phyloP scores from a whole-genome alignment of 2,329 filamentous ascomycete species.

The Trematosphaeria pertusa region DNA sequence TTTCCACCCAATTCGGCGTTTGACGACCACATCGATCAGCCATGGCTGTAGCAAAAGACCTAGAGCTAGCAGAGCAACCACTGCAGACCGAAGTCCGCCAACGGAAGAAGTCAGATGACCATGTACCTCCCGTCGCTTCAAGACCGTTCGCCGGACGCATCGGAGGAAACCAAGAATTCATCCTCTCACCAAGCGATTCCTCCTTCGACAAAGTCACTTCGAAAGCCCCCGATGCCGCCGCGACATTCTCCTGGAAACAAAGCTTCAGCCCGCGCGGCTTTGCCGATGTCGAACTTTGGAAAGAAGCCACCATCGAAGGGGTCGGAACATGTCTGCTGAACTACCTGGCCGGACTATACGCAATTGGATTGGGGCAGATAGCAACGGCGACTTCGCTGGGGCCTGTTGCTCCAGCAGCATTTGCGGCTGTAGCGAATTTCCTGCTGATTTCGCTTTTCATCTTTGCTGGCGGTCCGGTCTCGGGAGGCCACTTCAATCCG shows the following conservation, averaged over 20 bases:
- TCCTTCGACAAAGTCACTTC: slow-evolving; percentile 18
- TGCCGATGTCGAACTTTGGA: slow-evolving; percentile 27
- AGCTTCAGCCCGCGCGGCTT: slow-evolving; percentile 22
- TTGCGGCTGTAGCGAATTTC: slow-evolving; percentile 50
- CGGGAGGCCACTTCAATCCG: slow-evolving; percentile 61
- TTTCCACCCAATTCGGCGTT: no score
- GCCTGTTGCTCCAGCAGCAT: slow-evolving; percentile 30
- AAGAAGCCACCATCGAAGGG: slow-evolving; percentile 29
- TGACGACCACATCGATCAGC: no score
- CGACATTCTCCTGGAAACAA: slow-evolving; percentile 25
- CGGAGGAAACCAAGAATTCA: slow-evolving; percentile 44
- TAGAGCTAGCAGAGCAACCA: no score
- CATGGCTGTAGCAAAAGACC: no score
- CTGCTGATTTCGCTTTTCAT: slow-evolving; percentile 57
- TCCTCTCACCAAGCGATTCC: slow-evolving; percentile 25
- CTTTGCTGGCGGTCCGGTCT: slow-evolving; percentile 56
- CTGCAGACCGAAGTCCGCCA: no score
- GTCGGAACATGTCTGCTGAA: slow-evolving; percentile 30
- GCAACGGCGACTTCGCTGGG: slow-evolving; percentile 30
- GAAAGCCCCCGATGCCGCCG: slow-evolving; percentile 37
- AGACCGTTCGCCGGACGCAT: slow-evolving; percentile 42
- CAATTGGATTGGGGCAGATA: slow-evolving; percentile 21
- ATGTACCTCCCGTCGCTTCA: slow-evolving; percentile 18
- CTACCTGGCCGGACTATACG: slow-evolving; percentile 26
- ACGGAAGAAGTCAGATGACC: no score